Conservation (phyloP, 306 rosid genomes). For the Prunus kanzakura region DNA sequence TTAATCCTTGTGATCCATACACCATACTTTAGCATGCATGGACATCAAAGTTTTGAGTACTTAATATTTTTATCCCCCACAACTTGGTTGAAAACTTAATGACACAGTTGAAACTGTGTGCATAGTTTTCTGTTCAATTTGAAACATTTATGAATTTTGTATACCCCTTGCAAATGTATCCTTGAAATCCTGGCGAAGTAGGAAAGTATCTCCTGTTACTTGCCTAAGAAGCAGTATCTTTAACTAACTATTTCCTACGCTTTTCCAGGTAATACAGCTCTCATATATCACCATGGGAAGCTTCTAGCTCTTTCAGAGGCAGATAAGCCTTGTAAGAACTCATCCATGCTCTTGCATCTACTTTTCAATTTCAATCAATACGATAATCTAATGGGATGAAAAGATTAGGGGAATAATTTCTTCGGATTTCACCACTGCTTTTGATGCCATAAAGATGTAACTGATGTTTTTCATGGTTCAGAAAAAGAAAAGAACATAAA, state of each 20-base stretch:
- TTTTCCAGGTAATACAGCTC: constrained; percentile 82
- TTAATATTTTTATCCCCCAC: no score
- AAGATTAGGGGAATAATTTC: not conserved
- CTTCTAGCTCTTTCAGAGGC: constrained; percentile 89
- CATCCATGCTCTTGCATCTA: constrained; percentile 11
- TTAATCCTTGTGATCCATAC: not conserved
- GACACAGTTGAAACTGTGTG: not conserved
- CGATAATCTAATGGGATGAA: not conserved
- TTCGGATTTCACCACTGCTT: not conserved
- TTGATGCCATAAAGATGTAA: not conserved
- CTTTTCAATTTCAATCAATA: not conserved
- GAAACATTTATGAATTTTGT: not conserved
- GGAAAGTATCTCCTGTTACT: not conserved
- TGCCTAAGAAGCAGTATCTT: not conserved
- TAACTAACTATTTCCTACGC: constrained; percentile 25
- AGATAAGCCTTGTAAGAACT: constrained; percentile 82
- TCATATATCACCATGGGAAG: constrained; percentile 83
- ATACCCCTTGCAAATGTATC: not conserved
- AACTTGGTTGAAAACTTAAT: not conserved
- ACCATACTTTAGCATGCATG: not conserved
- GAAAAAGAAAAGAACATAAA: constrained; percentile 4
- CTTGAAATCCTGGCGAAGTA: not conserved
- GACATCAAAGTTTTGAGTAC: not conserved
- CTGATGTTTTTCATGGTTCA: constrained; percentile 7
- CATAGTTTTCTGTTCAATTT: not conserved